These are phyloP conservation scores for Prototheca stagnorum DNA, from an alignment of 163 green algal species.

Conservation along the genomic window DNA sequence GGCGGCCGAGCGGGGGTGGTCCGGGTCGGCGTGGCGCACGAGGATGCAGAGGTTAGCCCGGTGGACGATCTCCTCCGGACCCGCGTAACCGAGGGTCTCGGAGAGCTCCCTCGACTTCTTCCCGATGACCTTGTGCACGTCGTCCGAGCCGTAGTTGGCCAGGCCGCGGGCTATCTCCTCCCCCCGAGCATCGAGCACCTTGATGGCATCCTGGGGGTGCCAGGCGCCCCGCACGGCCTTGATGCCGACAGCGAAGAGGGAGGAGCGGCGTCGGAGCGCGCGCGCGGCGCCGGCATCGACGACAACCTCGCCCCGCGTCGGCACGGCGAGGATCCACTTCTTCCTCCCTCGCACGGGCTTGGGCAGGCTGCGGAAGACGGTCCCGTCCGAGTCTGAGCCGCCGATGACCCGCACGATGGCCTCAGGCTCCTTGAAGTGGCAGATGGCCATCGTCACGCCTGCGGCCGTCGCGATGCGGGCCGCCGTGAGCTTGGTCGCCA, in stretches of 20 bases:
- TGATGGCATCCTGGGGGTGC: conserved; percentile 46
- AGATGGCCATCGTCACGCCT: conserved; percentile 67
- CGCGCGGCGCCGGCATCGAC: conserved; percentile 54
- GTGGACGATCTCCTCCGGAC: conserved; percentile 41
- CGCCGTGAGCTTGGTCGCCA: conserved; percentile 87
- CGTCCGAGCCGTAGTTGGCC: conserved; percentile 49
- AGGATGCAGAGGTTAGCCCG: conserved; percentile 45
- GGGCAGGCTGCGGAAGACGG: conserved; percentile 32
- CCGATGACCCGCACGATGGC: conserved; percentile 41
- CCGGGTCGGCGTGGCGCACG: too few species aligned
- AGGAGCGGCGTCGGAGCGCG: conserved; percentile 51
- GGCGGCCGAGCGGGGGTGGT: too few species aligned
- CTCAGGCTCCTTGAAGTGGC: conserved; percentile 19
- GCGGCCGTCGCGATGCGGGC: conserved; percentile 72
- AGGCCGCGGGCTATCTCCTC: conserved; percentile 65
- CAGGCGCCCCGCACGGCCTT: conserved; percentile 29
- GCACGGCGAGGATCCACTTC: conserved; percentile 67
- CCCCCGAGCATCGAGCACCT: conserved; percentile 44
- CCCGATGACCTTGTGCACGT: too few species aligned
- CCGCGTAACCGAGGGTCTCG: conserved; percentile 28
- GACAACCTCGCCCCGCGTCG: conserved; percentile 39
- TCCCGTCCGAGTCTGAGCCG: conserved; percentile 32
- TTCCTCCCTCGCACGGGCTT: conserved; percentile 44
- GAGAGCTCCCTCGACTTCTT: conserved; percentile 17
- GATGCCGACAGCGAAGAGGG: conserved; percentile 66